Conservation (phyloP, 352 stramenopile genomes). For the Pythium apleroticum region DNA sequence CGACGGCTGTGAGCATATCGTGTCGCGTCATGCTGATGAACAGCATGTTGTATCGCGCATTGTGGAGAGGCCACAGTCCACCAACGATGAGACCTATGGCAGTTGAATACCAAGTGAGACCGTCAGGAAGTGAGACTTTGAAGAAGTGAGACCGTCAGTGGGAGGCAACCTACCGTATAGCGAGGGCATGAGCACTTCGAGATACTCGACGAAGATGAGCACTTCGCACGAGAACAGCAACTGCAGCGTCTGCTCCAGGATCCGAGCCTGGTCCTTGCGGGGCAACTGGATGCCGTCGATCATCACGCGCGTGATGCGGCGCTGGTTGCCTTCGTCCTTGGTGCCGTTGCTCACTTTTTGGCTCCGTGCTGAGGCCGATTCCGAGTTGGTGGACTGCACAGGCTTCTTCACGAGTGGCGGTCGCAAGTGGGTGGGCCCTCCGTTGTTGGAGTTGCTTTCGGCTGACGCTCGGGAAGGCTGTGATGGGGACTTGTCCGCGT, state of each 20-base stretch:
- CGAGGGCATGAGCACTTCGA: slow-evolving; percentile 9
- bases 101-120: not conserved
- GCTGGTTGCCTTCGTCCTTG: not conserved
- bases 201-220: slow-evolving; percentile 28
- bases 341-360: not conserved
- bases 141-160: not conserved
- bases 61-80: slow-evolving; percentile 31
- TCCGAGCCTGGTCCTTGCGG: slow-evolving; percentile 16
- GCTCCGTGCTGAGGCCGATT: not conserved
- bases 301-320: slow-evolving; percentile 12
- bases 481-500: no score
- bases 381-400: not conserved
- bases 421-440: not conserved
- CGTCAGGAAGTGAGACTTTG: not conserved
- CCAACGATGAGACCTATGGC: slow-evolving; percentile 22
- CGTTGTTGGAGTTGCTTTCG: no score
- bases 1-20: not conserved
- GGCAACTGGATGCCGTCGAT: slow-evolving; percentile 16
- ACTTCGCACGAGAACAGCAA: slow-evolving; percentile 19
- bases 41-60: slow-evolving; percentile 28
- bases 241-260: slow-evolving; percentile 28
- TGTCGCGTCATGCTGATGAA: slow-evolving; percentile 14
- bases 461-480: no score
- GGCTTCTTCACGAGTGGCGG: not conserved
- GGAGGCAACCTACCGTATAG: slow-evolving; percentile 3